A percentile compares a stretch with the other conserved stretches of the same genome.
phyloP scores from a whole-genome alignment of 2,329 filamentous ascomycete genomes.

The Calonectria pauciramosa region DNA sequence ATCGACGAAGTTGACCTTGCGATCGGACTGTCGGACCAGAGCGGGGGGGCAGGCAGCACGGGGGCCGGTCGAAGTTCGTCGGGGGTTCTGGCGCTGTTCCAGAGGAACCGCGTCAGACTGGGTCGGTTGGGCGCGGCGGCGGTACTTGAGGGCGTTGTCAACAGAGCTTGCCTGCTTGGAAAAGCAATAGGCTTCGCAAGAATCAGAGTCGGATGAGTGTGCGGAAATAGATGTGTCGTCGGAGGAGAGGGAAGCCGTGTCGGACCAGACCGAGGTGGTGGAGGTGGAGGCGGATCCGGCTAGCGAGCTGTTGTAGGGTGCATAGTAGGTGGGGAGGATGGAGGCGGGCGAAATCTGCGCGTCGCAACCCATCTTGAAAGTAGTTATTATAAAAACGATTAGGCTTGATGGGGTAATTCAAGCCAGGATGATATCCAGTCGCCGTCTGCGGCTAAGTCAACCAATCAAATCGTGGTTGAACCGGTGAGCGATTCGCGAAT shows the following conservation, averaged over 20 bases:
- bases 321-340: slow-evolving; percentile 61
- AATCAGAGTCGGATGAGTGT: slow-evolving; percentile 69
- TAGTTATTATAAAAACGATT: slow-evolving; percentile 40
- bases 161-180: slow-evolving; percentile 41
- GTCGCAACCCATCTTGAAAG: slow-evolving; percentile 71
- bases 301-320: slow-evolving; percentile 78
- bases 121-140: slow-evolving; percentile 44
- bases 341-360: slow-evolving; percentile 66
- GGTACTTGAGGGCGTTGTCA: slow-evolving; percentile 42
- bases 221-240: slow-evolving; percentile 76
- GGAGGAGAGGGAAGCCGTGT: slow-evolving; percentile 77
- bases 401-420: slow-evolving; percentile 49
- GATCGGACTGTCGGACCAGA: slow-evolving; percentile 88
- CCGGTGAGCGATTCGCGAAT: slow-evolving; percentile 50
- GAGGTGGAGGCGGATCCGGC: slow-evolving; percentile 83
- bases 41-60: slow-evolving; percentile 77
- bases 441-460: slow-evolving; percentile 66
- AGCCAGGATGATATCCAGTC: slow-evolving; percentile 63
- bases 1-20: slow-evolving; percentile 96
- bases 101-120: slow-evolving; percentile 63
- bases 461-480: slow-evolving; percentile 60
- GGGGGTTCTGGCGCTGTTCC: slow-evolving; percentile 75
- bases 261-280: slow-evolving; percentile 83
- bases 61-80: slow-evolving; percentile 68
- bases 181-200: slow-evolving; percentile 60